A percentile compares a stretch with the other conserved stretches of the same genome.
Conservation (phyloP, 768 basidiomycete species). For the Trametes cubensis region DNA sequence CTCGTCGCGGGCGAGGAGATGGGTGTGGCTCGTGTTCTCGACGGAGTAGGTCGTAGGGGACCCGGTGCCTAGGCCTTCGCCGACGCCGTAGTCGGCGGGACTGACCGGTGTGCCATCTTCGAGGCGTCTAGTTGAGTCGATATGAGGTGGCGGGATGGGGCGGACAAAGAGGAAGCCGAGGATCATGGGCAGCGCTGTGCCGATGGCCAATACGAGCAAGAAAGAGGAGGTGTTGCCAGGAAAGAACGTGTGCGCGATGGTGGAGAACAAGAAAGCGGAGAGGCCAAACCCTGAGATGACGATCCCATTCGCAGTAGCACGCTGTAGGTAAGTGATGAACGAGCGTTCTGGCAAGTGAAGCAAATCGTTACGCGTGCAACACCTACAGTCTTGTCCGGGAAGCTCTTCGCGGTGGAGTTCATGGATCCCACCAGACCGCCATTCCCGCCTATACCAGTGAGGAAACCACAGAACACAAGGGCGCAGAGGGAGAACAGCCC, state of each 20-base stretch:
- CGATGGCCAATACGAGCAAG: conserved; percentile 72
- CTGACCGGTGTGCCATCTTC: conserved; percentile 28
- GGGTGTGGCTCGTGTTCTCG: conserved; percentile 33
- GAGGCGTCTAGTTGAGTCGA: conserved; percentile 28
- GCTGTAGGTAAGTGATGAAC: conserved; percentile 41
- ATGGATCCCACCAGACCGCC: conserved; percentile 70
- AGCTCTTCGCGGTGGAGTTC: conserved; percentile 83
- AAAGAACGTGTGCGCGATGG: conserved; percentile 69
- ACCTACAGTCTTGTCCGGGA: conserved; percentile 69
- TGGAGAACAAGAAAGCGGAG: conserved; percentile 88
- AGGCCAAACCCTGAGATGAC: conserved; percentile 89
- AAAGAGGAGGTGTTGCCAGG: conserved; percentile 81
- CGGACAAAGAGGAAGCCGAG: conserved; percentile 75
- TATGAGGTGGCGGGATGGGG: conserved; percentile 60
- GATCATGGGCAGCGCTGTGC: conserved; percentile 79
- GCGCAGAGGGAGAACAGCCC: conserved; percentile 47
- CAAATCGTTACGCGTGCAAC: not conserved
- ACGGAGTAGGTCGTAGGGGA: conserved; percentile 29
- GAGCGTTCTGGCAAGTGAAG: not conserved
- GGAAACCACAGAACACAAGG: conserved; percentile 64
- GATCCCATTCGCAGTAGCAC: conserved; percentile 74
- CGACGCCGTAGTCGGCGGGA: conserved; percentile 27
- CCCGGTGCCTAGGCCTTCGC: conserved; percentile 20
- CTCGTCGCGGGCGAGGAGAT: conserved; percentile 25
- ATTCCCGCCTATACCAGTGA: conserved; percentile 80